Evolutionary conservation across 2,329 filamentous ascomycete species (phyloP).

Genomic region (Periconia macrospinosa): DNA sequence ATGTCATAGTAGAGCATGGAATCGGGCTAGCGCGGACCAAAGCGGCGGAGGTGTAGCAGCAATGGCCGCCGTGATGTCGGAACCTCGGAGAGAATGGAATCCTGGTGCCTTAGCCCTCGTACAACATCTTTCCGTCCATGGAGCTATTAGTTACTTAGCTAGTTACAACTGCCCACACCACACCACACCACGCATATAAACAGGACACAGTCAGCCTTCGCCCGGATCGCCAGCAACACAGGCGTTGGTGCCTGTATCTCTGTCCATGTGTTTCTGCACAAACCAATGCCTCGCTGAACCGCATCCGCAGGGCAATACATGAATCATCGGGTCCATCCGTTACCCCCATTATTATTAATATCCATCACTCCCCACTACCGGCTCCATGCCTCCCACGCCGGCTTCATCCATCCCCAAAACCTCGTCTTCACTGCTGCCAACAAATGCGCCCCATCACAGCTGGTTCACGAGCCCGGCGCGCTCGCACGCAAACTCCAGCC

Average conservation of each 20-base stretch:
- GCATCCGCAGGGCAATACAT: too few relatives aligned
- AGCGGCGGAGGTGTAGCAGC: slow-evolving; percentile 6
- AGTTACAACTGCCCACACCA: neutral
- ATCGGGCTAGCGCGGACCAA: slow-evolving; percentile 8
- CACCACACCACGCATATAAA: neutral
- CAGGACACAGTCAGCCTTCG: neutral
- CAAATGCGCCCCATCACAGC: slow-evolving; percentile 30
- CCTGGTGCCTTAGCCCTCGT: too few relatives aligned
- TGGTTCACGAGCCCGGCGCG: slow-evolving; percentile 39
- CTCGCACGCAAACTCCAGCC: slow-evolving; percentile 27
- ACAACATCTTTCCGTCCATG: too few relatives aligned
- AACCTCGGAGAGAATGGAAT: too few relatives aligned
- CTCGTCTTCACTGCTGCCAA: neutral
- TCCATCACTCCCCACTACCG: too few relatives aligned
- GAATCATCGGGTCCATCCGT: too few relatives aligned
- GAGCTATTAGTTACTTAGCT: too few relatives aligned
- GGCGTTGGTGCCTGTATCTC: neutral
- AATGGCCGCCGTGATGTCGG: too few relatives aligned
- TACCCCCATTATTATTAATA: too few relatives aligned
- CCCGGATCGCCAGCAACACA: neutral
- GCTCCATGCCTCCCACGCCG: too few relatives aligned
- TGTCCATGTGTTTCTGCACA: neutral
- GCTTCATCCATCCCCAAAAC: neutral
- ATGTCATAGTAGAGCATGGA: too few relatives aligned
- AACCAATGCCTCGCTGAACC: neutral